Base-by-base conservation (phyloP, 768 basidiomycete species). In the Lyophyllum decastes region DNA sequence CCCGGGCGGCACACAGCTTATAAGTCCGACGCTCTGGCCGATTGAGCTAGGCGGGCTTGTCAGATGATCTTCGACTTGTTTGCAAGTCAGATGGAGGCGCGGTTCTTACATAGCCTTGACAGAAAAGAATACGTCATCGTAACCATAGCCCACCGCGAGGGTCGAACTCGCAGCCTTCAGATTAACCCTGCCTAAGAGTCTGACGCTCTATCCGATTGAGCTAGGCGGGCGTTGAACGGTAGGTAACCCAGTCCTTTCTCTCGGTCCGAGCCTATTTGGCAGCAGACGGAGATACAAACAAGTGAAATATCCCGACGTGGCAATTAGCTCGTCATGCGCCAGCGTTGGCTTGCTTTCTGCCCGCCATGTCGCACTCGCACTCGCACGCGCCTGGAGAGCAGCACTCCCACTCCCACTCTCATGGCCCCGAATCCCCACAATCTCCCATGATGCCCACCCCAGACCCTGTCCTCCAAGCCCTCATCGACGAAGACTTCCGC, bases 131-230 rank as follows among this genome's bases (percentile, higher is more conserved):
- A 16, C 35, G 30, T 4, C 8, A 5, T n/a, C 16, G 16, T 19
- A 19, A n/a, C 4, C n/a, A 43, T 84, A 87, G 86, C 85, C 86
- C 86, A 87, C 84, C 86, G 86, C 86, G 86, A 85, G 86, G 86
- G 80, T 88, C 86, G 85, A 87, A 88, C 86, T 85, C 85, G 86
- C 86, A 87, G 84, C 86, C 86, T 87, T 87, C 84, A 88, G 86
- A 87, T 87, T 21, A 22, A 8, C 45, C n/a, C n/a, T 41, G 40
- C n/a, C 40, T 41, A 80, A 80, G 72, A 82, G 81, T 82, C 81
- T 81, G 80, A 82, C 82, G 82, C 82, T 82, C 81, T 82, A 79
- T 77, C 81, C 81, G 76, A 81, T 82, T 82, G 81, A 82, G 81
- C 81, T 81, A 82, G 80, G 79, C 80, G 77, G 81, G 80, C 79